Conservation (phyloP, 768 basidiomycete genomes). For the Serendipita vermifera region DNA sequence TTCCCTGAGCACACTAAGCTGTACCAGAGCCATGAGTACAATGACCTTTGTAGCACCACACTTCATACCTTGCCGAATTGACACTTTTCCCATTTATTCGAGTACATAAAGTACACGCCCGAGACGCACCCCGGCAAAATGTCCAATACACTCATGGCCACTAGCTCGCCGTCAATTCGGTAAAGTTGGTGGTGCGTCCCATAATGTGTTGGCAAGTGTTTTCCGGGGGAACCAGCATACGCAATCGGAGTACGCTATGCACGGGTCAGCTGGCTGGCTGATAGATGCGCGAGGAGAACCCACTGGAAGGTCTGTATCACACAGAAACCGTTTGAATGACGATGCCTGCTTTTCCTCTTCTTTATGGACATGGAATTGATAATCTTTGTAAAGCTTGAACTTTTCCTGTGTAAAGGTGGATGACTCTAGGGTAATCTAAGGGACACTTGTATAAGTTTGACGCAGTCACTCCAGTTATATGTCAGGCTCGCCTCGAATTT, state of each 20-base stretch:
- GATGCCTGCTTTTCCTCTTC: conserved; percentile 40
- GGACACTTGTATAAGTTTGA: background rate
- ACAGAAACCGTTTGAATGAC: conserved; percentile 63
- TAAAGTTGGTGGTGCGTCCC: conserved; percentile 93
- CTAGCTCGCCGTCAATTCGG: conserved; percentile 61
- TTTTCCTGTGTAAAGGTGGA: conserved; percentile 71
- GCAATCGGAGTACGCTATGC: conserved; percentile 46
- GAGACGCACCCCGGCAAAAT: conserved; percentile 79
- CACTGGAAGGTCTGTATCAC: conserved; percentile 63
- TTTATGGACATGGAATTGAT: conserved; percentile 67
- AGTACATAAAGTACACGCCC: conserved; percentile 82
- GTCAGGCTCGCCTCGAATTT: conserved; percentile 41
- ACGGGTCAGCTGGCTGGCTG: background rate
- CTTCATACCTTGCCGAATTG: conserved; percentile 61
- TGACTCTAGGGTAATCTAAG: conserved; percentile 60
- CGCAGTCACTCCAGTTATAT: background rate
- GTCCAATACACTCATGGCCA: conserved; percentile 82
- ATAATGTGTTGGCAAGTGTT: conserved; percentile 59
- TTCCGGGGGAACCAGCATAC: conserved; percentile 30
- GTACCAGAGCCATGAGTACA: background rate
- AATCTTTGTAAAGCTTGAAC: conserved; percentile 58
- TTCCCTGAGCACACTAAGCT: conserved; percentile 83
- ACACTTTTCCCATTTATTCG: conserved; percentile 50
- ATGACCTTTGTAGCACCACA: background rate
- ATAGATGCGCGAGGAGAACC: conserved; percentile 18